Percentiles rank a stretch among this genome's conserved stretches.
These are phyloP conservation scores for Fraxinus nigra DNA, from an alignment of 305 asterid species.

Conservation along the genomic window DNA sequence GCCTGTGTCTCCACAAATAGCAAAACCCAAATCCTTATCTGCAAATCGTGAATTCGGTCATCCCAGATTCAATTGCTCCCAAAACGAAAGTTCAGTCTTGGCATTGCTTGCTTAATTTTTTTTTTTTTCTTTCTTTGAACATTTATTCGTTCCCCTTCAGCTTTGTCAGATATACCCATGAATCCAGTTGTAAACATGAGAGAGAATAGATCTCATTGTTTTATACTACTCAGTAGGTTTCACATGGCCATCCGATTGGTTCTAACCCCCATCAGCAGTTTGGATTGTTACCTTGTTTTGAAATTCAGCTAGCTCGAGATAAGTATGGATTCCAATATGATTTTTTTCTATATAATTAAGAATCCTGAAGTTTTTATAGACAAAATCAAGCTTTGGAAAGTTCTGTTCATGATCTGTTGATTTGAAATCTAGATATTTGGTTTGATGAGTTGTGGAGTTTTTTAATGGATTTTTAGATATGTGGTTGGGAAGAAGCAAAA, in stretches of 20 bases:
- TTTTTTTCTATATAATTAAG: not conserved
- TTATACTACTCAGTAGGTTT: not conserved
- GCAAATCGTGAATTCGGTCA: too few relatives aligned
- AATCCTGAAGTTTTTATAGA: not conserved
- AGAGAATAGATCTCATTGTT: not conserved
- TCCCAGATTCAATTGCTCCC: too few relatives aligned
- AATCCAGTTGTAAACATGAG: not conserved
- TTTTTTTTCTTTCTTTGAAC: not conserved
- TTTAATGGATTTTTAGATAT: not conserved
- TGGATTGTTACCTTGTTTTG: not conserved
- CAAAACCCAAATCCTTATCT: too few relatives aligned
- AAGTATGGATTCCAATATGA: not conserved
- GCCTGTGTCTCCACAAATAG: too few relatives aligned
- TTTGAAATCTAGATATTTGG: not conserved
- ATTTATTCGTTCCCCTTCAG: not conserved
- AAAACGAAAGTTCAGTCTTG: too few relatives aligned
- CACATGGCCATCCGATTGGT: not conserved
- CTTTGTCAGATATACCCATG: not conserved
- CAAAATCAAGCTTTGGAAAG: not conserved
- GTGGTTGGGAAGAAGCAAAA: not conserved
- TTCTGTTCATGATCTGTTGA: not conserved
- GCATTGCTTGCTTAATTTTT: not conserved
- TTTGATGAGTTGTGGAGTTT: not conserved
- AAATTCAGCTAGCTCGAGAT: not conserved
- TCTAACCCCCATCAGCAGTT: not conserved